Evolutionary conservation across 257 asterid genomes (phyloP), one percentile per base, ranked within the genome.

Genomic region (Orobanche coerulescens): DNA sequence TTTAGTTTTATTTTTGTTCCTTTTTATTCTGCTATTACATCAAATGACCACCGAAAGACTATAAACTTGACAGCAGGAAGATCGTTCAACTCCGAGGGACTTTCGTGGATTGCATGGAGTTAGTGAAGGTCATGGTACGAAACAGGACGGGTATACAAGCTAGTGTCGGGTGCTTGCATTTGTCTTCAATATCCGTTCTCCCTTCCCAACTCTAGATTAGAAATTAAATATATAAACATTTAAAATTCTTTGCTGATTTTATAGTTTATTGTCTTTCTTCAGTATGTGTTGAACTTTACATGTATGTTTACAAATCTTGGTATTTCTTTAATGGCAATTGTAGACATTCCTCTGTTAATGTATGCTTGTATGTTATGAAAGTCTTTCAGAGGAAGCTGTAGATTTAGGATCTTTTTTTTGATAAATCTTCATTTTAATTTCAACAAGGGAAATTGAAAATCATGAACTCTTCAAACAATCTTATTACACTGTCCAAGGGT

Each of bases 111-210:
- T 76, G 56, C 73, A 37, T 61, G 82, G 71, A 66, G 73, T 46
- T 42, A 31, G 33, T 70, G 72, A 79, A 54, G 84, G 61, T 62
- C 50, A 20, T 63, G 68, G 24, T 58, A 28, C 65, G 71, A 64
- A 58, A 64, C 61, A 30, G 66, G 81, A 76, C 79, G 81, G 97
- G 95, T 89, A 68, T 26, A 56, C 62, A 39, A 30, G 71, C 64
- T 64, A 55, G 62, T 44, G 51, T 25, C 43, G 13, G 55, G 15
- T 37, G 66, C 13, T 33, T 57, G 44, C 46, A 30, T 12, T 15
- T 50, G 64, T 43, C 30, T 25, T 64, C 34, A 10, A 42, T 22
- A 28, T 5, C 13, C n/a, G 52, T 60, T 44, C 42, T 47, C 2
- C 19, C 24, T 61, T 46, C 49, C 43, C 43, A 42, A 56, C 56